These are phyloP conservation scores for Debaryomyces psychrophilus DNA, from an alignment of 1,139 yeast genomes.

Conservation along the genomic window DNA sequence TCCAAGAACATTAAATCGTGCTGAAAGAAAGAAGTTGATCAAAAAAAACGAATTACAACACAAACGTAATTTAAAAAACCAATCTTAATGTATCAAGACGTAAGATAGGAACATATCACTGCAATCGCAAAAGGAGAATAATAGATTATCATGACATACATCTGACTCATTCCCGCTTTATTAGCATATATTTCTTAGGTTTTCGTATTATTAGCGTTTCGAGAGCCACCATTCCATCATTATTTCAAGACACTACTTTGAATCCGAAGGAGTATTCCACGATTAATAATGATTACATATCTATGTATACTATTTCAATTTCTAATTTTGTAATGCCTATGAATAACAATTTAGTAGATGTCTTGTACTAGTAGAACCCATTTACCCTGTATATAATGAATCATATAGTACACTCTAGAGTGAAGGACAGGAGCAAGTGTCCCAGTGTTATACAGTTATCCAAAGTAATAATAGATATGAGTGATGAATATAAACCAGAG, in stretches of 20 bases:
- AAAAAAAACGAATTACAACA: conserved; percentile 89
- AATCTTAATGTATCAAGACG: conserved; percentile 9
- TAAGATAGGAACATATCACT: background rate
- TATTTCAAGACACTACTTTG: background rate
- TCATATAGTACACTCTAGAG: too few species aligned
- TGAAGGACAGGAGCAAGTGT: too few species aligned
- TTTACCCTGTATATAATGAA: too few species aligned
- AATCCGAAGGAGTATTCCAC: background rate
- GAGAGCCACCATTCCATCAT: background rate
- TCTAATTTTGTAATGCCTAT: conserved; percentile 1
- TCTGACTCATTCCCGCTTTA: background rate
- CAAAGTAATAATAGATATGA: conserved; percentile 9
- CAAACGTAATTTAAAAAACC: conserved; percentile 69
- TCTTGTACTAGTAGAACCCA: background rate
- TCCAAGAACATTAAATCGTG: conserved; percentile 80
- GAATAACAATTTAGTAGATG: background rate
- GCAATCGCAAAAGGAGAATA: background rate
- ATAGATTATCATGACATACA: background rate
- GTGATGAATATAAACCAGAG: conserved; percentile 25
- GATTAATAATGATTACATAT: background rate
- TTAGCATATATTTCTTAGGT: conserved; percentile 2
- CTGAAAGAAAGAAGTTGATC: conserved; percentile 80
- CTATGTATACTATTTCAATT: conserved; percentile 8
- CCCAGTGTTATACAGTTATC: too few species aligned
- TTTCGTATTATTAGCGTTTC: background rate